phyloP scores from a whole-genome alignment of 1,284 basidiomycete genomes.

The Lignosus rhinocerotis region DNA sequence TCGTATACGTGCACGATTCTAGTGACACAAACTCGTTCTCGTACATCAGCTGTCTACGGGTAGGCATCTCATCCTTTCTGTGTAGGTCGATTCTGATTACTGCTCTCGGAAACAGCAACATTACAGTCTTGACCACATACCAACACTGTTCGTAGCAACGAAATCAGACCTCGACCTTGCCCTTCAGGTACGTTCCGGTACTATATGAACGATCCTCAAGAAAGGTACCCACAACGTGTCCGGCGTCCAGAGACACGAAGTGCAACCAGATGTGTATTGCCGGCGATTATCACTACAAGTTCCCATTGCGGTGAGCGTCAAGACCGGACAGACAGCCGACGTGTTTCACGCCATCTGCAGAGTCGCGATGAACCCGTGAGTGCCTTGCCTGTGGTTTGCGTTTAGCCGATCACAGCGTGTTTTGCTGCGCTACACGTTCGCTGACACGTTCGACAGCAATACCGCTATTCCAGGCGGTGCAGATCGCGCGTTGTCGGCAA shows the following conservation, averaged over 20 bases:
- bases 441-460: slow-evolving; percentile 42
- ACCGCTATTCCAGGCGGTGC: slow-evolving; percentile 76
- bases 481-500: slow-evolving; percentile 70
- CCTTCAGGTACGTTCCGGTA: slow-evolving; percentile 64
- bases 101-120: slow-evolving; percentile 70
- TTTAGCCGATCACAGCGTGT: slow-evolving; percentile 17
- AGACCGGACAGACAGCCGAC: slow-evolving; percentile 84
- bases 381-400: slow-evolving; percentile 17
- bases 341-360: slow-evolving; percentile 84
- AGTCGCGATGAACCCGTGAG: slow-evolving; percentile 83
- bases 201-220: not conserved
- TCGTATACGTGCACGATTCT: slow-evolving; percentile 96
- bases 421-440: slow-evolving; percentile 10
- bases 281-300: slow-evolving; percentile 82
- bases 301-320: slow-evolving; percentile 89
- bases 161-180: slow-evolving; percentile 98
- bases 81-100: not conserved
- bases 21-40: slow-evolving; percentile 99
- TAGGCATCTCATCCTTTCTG: slow-evolving; percentile 42
- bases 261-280: slow-evolving; percentile 97
- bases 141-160: slow-evolving; percentile 96
- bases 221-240: slow-evolving; percentile 15
- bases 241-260: slow-evolving; percentile 81
- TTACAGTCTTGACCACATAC: slow-evolving; percentile 92
- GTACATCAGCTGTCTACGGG: slow-evolving; percentile 94